phyloP scores from a whole-genome alignment of 805 yeast genomes.

The Myxozyma vanderwaltii region DNA sequence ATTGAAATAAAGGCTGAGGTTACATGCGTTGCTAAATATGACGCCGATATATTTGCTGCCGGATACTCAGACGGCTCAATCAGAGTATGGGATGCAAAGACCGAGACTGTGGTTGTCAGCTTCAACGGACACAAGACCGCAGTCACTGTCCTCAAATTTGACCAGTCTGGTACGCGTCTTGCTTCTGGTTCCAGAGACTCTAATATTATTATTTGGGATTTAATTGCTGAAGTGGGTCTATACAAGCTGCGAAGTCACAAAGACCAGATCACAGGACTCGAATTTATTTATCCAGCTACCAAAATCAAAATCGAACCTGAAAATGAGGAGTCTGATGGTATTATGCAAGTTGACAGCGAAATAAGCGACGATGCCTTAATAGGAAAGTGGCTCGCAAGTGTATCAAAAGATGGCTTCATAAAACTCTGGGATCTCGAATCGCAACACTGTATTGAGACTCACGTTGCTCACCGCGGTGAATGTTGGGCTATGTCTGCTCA shows the following conservation, averaged over 20 bases:
- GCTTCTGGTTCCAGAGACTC: conserved; percentile 88
- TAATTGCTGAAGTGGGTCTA: conserved; percentile 87
- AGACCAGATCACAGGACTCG: conserved; percentile 79
- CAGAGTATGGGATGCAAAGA: conserved; percentile 86
- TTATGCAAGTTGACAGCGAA: not conserved
- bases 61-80: conserved; percentile 91
- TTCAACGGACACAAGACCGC: conserved; percentile 91
- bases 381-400: conserved; percentile 74
- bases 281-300: conserved; percentile 47
- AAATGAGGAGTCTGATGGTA: conserved; percentile 16
- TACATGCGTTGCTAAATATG: conserved; percentile 61
- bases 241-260: conserved; percentile 86
- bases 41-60: conserved; percentile 71
- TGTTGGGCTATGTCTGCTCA: conserved; percentile 77
- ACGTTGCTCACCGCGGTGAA: conserved; percentile 88
- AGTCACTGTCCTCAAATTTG: conserved; percentile 70
- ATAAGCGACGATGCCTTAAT: conserved; percentile 41
- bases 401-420: conserved; percentile 85
- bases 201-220: conserved; percentile 87
- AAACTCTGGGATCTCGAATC: conserved; percentile 92
- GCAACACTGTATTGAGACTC: conserved; percentile 91
- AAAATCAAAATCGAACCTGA: conserved; percentile 37
- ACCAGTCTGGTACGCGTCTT: conserved; percentile 77
- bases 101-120: conserved; percentile 72
- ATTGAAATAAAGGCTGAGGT: conserved; percentile 66